phyloP scores from a whole-genome alignment of 306 rosid genomes.

The Cicer cuneatum region DNA sequence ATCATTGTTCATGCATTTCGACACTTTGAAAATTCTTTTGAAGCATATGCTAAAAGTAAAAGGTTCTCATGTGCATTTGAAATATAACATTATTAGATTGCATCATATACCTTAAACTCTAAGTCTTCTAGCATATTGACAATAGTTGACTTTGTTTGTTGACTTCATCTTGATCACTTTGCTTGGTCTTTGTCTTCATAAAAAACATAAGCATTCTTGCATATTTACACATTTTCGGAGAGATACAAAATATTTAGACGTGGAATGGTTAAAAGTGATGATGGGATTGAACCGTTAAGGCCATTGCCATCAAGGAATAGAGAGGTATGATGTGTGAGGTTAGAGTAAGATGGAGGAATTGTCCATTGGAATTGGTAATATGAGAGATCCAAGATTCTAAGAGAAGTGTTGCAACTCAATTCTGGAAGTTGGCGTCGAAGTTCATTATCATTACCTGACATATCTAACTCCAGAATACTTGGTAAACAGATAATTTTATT shows the following conservation, averaged over 20 bases:
- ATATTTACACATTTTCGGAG: too few relatives aligned
- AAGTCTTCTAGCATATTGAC: too few relatives aligned
- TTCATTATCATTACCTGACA: neutral
- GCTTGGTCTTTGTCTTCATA: too few relatives aligned
- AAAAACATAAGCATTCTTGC: too few relatives aligned
- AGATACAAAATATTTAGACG: neutral
- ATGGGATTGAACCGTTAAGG: neutral
- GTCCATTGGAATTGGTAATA: neutral
- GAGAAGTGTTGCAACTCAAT: neutral
- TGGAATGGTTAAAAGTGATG: neutral
- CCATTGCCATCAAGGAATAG: rapidly evolving
- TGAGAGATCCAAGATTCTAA: neutral
- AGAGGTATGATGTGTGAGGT: slow-evolving; percentile 20
- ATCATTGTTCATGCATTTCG: too few relatives aligned
- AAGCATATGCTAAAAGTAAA: too few relatives aligned
- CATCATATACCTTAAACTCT: too few relatives aligned
- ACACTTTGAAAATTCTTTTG: too few relatives aligned
- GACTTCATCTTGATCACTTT: too few relatives aligned
- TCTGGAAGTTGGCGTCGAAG: neutral
- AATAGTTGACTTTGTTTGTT: too few relatives aligned
- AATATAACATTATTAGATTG: too few relatives aligned
- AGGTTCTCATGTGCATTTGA: too few relatives aligned
- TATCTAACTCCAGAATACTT: neutral
- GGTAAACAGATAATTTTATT: neutral
- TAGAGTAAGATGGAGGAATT: neutral